phyloP scores from a whole-genome alignment of 495 filamentous ascomycete genomes.

The Penicillium waksmanii region DNA sequence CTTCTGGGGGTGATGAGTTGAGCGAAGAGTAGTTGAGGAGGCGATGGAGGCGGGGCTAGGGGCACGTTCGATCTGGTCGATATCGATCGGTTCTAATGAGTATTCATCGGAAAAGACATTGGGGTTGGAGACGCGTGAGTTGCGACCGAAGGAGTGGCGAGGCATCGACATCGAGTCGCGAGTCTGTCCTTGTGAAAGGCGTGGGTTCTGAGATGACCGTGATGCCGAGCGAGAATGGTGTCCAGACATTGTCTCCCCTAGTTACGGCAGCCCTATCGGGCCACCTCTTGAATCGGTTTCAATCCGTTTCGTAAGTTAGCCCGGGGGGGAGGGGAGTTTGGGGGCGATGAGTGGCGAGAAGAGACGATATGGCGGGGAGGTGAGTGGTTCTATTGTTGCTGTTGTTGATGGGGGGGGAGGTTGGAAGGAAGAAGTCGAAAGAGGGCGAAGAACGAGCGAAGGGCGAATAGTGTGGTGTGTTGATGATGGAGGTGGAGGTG shows the following conservation, averaged over 20 bases:
- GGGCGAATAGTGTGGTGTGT: neutral
- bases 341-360: slow-evolving; percentile 11
- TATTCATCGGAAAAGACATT: slow-evolving; percentile 60
- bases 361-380: slow-evolving; percentile 1
- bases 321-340: neutral
- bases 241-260: slow-evolving; percentile 47
- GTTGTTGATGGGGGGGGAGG: neutral
- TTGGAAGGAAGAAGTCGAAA: neutral
- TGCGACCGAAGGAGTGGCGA: slow-evolving; percentile 42
- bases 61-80: slow-evolving; percentile 38
- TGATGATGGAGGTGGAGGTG: neutral
- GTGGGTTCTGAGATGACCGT: slow-evolving; percentile 41
- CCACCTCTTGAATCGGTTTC: slow-evolving; percentile 38
- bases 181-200: slow-evolving; percentile 28
- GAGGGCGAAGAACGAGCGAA: neutral
- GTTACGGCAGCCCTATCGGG: slow-evolving; percentile 49
- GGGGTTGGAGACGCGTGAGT: slow-evolving; percentile 46
- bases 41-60: slow-evolving; percentile 41
- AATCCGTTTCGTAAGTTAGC: slow-evolving; percentile 28
- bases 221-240: slow-evolving; percentile 47
- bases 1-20: slow-evolving; percentile 30
- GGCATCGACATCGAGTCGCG: slow-evolving; percentile 40
- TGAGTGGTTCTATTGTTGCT: neutral
- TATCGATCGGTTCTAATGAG: slow-evolving; percentile 48
- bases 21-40: slow-evolving; percentile 42